phyloP scores from a whole-genome alignment of 2,329 filamentous ascomycete genomes.

The Aurifilum marmelostoma region DNA sequence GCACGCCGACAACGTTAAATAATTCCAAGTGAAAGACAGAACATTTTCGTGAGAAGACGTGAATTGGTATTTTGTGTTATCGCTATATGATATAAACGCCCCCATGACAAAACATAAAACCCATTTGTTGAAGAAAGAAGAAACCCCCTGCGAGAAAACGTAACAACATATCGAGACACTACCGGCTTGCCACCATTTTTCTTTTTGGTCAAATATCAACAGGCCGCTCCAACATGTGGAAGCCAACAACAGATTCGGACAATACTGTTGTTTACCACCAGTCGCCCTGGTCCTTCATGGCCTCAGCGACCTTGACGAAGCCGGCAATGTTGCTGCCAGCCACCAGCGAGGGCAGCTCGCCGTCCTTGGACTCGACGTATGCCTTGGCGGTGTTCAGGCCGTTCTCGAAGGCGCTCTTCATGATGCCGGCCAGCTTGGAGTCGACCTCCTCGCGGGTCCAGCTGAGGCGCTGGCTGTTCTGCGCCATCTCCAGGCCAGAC shows the following conservation, averaged over 20 bases:
- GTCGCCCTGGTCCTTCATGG: conserved; percentile 96
- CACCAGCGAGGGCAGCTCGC: conserved; percentile 85
- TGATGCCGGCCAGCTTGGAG: conserved; percentile 86
- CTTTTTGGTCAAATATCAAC: background rate
- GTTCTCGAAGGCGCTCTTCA: conserved; percentile 91
- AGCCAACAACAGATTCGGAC: no score
- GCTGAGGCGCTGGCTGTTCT: conserved; percentile 82
- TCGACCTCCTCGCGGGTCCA: conserved; percentile 94
- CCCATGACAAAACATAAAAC: background rate
- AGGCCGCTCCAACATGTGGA: conserved; percentile 5
- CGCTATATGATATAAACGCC: conserved; percentile 8
- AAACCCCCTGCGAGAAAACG: background rate
- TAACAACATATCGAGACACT: background rate
- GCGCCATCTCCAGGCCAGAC: conserved; percentile 97
- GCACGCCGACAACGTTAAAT: background rate
- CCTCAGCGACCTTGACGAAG: conserved; percentile 92
- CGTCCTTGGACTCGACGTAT: conserved; percentile 78
- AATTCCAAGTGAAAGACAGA: background rate
- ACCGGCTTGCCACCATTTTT: background rate
- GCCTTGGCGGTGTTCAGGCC: conserved; percentile 87
- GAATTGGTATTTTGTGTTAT: conserved; percentile 8
- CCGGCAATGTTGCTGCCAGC: conserved; percentile 97
- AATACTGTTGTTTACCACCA: conserved; percentile 64
- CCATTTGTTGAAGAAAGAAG: background rate
- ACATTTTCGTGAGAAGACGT: background rate